A percentile compares a stretch with the other conserved stretches of the same genome.
phyloP scores from a whole-genome alignment of 2,329 filamentous ascomycete species.

The Cyphellophora europaea region DNA sequence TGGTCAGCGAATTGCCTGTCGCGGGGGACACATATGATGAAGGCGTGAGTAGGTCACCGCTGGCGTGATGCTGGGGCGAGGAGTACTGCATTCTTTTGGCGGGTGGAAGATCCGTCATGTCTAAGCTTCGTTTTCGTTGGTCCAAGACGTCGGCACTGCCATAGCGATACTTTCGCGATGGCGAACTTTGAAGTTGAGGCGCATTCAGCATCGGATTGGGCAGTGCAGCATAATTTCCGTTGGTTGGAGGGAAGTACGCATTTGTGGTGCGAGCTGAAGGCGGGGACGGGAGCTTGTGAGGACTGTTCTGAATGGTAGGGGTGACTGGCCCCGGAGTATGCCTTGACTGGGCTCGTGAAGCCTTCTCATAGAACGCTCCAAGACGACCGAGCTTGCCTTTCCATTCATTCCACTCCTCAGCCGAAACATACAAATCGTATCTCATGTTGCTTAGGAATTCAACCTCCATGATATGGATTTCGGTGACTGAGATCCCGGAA shows the following conservation, averaged over 20 bases:
- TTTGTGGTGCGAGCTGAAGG: conserved; percentile 11
- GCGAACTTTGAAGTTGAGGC: conserved; percentile 14
- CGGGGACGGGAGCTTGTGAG: conserved; percentile 20
- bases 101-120: conserved; percentile 48
- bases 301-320: conserved; percentile 25
- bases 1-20: background rate
- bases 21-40: conserved; percentile 5
- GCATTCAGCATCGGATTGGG: conserved; percentile 15
- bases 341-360: conserved; percentile 31
- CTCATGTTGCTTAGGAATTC: conserved; percentile 98
- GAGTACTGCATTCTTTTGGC: conserved; percentile 37
- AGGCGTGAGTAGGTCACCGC: conserved; percentile 9
- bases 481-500: conserved; percentile 82
- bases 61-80: conserved; percentile 1
- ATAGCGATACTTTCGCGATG: conserved; percentile 9
- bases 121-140: conserved; percentile 50
- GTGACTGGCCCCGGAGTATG: conserved; percentile 15
- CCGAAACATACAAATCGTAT: conserved; percentile 81
- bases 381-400: conserved; percentile 74
- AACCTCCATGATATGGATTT: conserved; percentile 99
- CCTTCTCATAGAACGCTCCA: conserved; percentile 69
- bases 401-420: conserved; percentile 81
- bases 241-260: conserved; percentile 2
- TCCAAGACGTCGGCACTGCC: conserved; percentile 27
- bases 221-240: conserved; percentile 10